phyloP scores from a whole-genome alignment of 352 stramenopile genomes.

The Globisporangium ultimum region DNA sequence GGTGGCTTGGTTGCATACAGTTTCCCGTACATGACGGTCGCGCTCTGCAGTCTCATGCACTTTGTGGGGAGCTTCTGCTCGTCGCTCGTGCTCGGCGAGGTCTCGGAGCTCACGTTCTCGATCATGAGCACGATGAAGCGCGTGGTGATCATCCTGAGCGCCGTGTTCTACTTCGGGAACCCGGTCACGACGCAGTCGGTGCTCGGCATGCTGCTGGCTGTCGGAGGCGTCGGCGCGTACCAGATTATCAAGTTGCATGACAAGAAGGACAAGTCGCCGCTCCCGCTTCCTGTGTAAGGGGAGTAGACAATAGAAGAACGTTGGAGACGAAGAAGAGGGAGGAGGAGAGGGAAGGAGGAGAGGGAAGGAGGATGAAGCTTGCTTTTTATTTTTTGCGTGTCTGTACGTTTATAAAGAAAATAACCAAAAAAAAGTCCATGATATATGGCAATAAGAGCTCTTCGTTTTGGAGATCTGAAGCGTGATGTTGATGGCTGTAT shows the following conservation, averaged over 20 bases:
- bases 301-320: too few relatives aligned
- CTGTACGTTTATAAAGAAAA: too few relatives aligned
- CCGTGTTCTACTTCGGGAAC: conserved; percentile 85
- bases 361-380: too few relatives aligned
- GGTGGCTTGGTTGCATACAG: conserved; percentile 17
- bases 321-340: too few relatives aligned
- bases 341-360: too few relatives aligned
- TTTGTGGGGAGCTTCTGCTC: conserved; percentile 80
- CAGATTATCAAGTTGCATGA: conserved; percentile 74
- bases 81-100: conserved; percentile 79
- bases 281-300: conserved; percentile 5
- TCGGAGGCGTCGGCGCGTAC: conserved; percentile 71
- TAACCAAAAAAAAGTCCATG: too few relatives aligned
- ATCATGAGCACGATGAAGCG: conserved; percentile 91
- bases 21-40: conserved; percentile 71
- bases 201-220: conserved; percentile 67
- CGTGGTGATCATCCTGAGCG: conserved; percentile 83
- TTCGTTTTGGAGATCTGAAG: too few relatives aligned
- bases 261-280: conserved; percentile 26
- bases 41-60: conserved; percentile 82
- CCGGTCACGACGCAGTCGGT: conserved; percentile 66
- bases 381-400: too few relatives aligned
- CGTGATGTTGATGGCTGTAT: too few relatives aligned
- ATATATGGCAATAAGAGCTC: too few relatives aligned
- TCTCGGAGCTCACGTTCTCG: conserved; percentile 86